Evolutionary conservation across 208 protist species (phyloP).

Genomic region (Acanthamoeba triangularis): DNA sequence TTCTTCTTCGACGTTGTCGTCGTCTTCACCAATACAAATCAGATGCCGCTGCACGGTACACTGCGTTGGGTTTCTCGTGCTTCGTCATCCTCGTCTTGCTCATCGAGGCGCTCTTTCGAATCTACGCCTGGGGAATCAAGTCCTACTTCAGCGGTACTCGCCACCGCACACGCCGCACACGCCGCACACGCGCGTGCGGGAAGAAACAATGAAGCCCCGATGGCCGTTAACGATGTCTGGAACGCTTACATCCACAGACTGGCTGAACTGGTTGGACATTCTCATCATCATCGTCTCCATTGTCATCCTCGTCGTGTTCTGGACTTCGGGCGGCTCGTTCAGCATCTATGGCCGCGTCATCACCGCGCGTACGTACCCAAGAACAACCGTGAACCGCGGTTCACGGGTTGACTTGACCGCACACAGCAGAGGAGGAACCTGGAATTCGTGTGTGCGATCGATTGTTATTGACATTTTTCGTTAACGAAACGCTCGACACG

Average conservation of each 20-base stretch:
- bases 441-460: too few species aligned
- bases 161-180: too few species aligned
- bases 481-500: background rate
- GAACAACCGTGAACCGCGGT: too few species aligned
- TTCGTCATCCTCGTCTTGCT: slow-evolving; percentile 30
- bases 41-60: background rate
- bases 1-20: background rate
- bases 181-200: background rate
- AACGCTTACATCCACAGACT: background rate
- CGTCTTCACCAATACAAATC: too few species aligned
- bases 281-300: slow-evolving; percentile 69
- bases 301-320: slow-evolving; percentile 32
- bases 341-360: slow-evolving; percentile 26
- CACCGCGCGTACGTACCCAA: background rate
- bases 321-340: background rate
- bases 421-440: too few species aligned
- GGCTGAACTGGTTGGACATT: slow-evolving; percentile 45
- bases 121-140: background rate
- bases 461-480: background rate
- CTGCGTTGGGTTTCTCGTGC: slow-evolving; percentile 1
- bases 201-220: background rate
- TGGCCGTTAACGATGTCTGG: background rate
- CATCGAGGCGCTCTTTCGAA: background rate
- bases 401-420: too few species aligned
- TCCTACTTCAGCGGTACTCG: background rate